Evolutionary conservation across 2,329 filamentous ascomycete species (phyloP).

Genomic region (Talaromyces amestolkiae): DNA sequence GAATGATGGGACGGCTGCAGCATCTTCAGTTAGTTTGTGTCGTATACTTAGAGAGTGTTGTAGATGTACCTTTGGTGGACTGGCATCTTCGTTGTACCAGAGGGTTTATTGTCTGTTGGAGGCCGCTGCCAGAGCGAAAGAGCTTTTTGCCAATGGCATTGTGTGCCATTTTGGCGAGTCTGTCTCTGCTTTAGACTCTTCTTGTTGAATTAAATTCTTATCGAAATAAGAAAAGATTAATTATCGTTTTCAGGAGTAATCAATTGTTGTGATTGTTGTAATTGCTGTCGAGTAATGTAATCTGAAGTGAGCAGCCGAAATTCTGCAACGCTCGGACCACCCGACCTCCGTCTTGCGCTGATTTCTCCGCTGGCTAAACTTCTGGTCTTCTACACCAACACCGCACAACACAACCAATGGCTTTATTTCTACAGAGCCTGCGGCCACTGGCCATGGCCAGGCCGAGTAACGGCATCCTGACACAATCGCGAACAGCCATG

Average conservation of each 20-base stretch:
- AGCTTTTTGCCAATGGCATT: conserved; percentile 37
- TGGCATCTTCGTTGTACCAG: conserved; percentile 34
- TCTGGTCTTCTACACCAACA: not conserved
- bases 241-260: not conserved
- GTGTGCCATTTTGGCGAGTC: conserved; percentile 37
- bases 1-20: conserved; percentile 40
- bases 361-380: conserved; percentile 5
- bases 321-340: conserved; percentile 34
- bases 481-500: conserved; percentile 45
- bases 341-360: conserved; percentile 28
- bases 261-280: not conserved
- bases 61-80: conserved; percentile 31
- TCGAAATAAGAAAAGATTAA: too few species aligned
- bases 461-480: conserved; percentile 40
- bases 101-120: conserved; percentile 32
- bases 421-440: conserved; percentile 54
- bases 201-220: too few species aligned
- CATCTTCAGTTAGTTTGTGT: not conserved
- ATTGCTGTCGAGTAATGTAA: not conserved
- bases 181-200: too few species aligned
- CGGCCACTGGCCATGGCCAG: conserved; percentile 72
- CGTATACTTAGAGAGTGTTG: not conserved
- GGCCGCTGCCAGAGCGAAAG: conserved; percentile 36
- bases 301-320: conserved; percentile 26
- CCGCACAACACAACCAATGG: conserved; percentile 46